Base-by-base conservation (phyloP, 2,329 filamentous ascomycete genomes). In the Nigrograna mackinnonii region DNA sequence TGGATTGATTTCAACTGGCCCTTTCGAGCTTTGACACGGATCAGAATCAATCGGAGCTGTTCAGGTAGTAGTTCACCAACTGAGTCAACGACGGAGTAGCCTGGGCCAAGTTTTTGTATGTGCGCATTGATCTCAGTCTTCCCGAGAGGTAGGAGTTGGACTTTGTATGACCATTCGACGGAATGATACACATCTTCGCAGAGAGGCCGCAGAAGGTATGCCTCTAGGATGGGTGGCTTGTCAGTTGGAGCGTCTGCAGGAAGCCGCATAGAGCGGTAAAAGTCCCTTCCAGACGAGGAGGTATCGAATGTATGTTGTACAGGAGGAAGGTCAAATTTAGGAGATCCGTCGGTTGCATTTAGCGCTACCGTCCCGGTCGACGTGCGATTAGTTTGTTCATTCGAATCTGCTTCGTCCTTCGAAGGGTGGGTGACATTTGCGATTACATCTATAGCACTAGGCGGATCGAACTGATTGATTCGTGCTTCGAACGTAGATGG, bases 31-130 rank as follows among this genome's bases (percentile, higher is more conserved):
- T 44, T 44, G 7, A 46, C 41, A 6, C 32, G 41, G 12, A 24
- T 31, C 12, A 46, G 45, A 13, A 63, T 47, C 7, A 57, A 34
- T 6, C 41, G 39, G 12, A 54, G 20, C 36, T 60, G 39, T 7
- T 50, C 47, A 2, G 53, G 41, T 2, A 35, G 35, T 1, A 62
- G 37, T 13, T 48, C 35, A 24, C 41, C 26, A 4, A 61, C 39
- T 2, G 49, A 28, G 7, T 58, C 37, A 17, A 61, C 28, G 20
- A 60, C 35, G 4, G 56, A 58, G 39, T 54, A 48, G 1, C 44
- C 18, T 4, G 41, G 9, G 1, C 41, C 43, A 12, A 52, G 41
- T 11, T 33, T 45, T 5, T 14, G 20, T 6, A 53, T 9, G 20
- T 54, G 47, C 6, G 39, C 31, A 18, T 47, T 7, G 22, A 56